A percentile compares a stretch with the other conserved stretches of the same genome.
phyloP scores from a whole-genome alignment of 176 grass and related monocot genomes.

The Oryza nivara region DNA sequence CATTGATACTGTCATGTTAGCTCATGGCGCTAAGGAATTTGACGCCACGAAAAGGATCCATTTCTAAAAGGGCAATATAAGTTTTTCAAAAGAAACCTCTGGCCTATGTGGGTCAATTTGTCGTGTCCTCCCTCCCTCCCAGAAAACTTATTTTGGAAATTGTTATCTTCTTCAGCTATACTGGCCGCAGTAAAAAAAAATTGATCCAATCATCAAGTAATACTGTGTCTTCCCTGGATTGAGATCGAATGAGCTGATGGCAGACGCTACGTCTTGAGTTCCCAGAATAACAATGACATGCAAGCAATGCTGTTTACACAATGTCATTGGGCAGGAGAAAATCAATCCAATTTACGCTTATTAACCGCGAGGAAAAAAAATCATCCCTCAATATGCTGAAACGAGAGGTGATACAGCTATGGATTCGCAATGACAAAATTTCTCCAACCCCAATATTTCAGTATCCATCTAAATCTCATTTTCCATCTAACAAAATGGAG shows the following conservation, averaged over 20 bases:
- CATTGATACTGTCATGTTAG: too few relatives aligned
- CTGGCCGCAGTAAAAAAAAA: too few relatives aligned
- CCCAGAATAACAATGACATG: neutral
- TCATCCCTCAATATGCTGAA: neutral
- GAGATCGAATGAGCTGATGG: neutral
- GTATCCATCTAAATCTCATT: conserved; percentile 43
- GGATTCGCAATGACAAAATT: conserved; percentile 11
- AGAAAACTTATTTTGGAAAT: too few relatives aligned
- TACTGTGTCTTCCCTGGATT: neutral
- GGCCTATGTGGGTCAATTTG: too few relatives aligned
- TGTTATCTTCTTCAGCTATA: too few relatives aligned
- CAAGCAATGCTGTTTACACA: conserved; percentile 9
- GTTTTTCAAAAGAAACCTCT: too few relatives aligned
- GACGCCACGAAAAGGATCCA: too few relatives aligned
- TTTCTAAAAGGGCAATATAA: too few relatives aligned
- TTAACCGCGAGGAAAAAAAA: neutral
- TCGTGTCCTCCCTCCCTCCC: too few relatives aligned
- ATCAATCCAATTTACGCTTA: conserved; percentile 21
- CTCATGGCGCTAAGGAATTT: too few relatives aligned
- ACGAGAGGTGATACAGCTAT: neutral
- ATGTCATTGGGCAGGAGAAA: neutral
- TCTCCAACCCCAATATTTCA: neutral
- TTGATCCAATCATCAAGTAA: too few relatives aligned
- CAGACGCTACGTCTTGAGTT: neutral
- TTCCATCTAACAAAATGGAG: conserved; percentile 70